Conservation (phyloP, 2,329 filamentous ascomycete species). For the Pseudonectria foliicola region DNA sequence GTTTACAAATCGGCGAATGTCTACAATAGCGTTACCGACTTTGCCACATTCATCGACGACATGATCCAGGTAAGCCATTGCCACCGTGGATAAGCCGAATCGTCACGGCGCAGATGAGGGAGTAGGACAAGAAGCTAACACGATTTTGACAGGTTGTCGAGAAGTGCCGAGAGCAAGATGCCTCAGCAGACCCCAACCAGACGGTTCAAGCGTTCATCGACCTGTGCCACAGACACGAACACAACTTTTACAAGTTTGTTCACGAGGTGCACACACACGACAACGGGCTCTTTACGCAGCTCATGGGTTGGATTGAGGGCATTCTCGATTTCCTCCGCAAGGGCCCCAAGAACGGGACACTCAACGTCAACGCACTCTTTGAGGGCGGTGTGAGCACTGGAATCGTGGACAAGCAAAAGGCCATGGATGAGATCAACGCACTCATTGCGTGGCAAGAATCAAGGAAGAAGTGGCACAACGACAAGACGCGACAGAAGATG, state of each 20-base stretch:
- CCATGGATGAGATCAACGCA: slow-evolving; percentile 72
- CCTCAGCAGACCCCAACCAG: slow-evolving; percentile 92
- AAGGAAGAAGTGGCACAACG: slow-evolving; percentile 94
- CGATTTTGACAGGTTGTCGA: slow-evolving; percentile 49
- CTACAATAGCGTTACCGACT: slow-evolving; percentile 95
- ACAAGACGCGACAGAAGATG: slow-evolving; percentile 99
- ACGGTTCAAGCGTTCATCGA: slow-evolving; percentile 98
- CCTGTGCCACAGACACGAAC: slow-evolving; percentile 86
- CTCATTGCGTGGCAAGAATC: slow-evolving; percentile 92
- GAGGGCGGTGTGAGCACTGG: slow-evolving; percentile 65
- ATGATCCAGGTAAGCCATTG: slow-evolving; percentile 62
- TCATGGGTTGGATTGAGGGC: slow-evolving; percentile 96
- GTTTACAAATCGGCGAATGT: slow-evolving; percentile 99
- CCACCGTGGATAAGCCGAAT: neutral
- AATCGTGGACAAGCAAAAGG: slow-evolving; percentile 62
- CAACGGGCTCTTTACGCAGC: slow-evolving; percentile 88
- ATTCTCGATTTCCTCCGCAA: slow-evolving; percentile 89
- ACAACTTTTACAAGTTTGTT: slow-evolving; percentile 98
- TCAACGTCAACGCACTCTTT: slow-evolving; percentile 93
- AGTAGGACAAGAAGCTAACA: slow-evolving; percentile 10
- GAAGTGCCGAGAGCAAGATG: slow-evolving; percentile 63
- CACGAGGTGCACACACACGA: slow-evolving; percentile 97
- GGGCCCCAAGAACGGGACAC: slow-evolving; percentile 74
- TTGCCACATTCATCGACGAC: slow-evolving; percentile 87
- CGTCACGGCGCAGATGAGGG: too few species aligned